Evolutionary conservation across 2,329 filamentous ascomycete species (phyloP).

Genomic region (Periconia digitata): DNA sequence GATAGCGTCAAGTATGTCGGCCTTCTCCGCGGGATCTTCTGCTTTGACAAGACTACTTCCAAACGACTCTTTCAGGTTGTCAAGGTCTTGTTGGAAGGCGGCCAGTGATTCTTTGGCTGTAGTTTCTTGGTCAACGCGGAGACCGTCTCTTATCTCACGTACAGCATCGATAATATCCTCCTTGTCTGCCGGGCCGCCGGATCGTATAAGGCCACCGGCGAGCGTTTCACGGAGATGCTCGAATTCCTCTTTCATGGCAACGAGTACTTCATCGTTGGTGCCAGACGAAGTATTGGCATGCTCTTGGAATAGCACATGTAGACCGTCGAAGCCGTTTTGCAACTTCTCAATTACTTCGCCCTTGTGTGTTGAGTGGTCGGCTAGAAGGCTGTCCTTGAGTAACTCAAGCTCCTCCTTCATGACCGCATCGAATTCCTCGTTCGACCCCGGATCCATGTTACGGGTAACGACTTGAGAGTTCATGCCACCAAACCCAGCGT

Average conservation of each 20-base stretch:
- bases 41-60: slow-evolving; percentile 45
- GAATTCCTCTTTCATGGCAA: slow-evolving; percentile 61
- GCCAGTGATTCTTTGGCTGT: slow-evolving; percentile 45
- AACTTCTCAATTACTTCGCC: slow-evolving; percentile 65
- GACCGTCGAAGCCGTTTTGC: slow-evolving; percentile 53
- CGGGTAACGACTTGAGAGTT: slow-evolving; percentile 43
- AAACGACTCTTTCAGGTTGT: slow-evolving; percentile 47
- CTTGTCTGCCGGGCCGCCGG: slow-evolving; percentile 52
- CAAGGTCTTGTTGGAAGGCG: slow-evolving; percentile 48
- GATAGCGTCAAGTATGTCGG: slow-evolving; percentile 46
- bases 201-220: slow-evolving; percentile 53
- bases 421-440: slow-evolving; percentile 62
- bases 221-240: slow-evolving; percentile 62
- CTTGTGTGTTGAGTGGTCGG: slow-evolving; percentile 58
- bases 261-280: slow-evolving; percentile 49
- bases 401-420: slow-evolving; percentile 82
- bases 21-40: slow-evolving; percentile 37
- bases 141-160: slow-evolving; percentile 49
- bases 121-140: slow-evolving; percentile 46
- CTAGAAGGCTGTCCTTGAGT: slow-evolving; percentile 74
- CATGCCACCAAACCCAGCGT: slow-evolving; percentile 44
- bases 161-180: slow-evolving; percentile 73
- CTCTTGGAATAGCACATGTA: slow-evolving; percentile 48
- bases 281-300: slow-evolving; percentile 21
- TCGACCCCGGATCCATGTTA: slow-evolving; percentile 39